A percentile compares a stretch with the other conserved stretches of the same genome.
phyloP scores from a whole-genome alignment of 495 filamentous ascomycete genomes.

The Annulohypoxylon moriforme region DNA sequence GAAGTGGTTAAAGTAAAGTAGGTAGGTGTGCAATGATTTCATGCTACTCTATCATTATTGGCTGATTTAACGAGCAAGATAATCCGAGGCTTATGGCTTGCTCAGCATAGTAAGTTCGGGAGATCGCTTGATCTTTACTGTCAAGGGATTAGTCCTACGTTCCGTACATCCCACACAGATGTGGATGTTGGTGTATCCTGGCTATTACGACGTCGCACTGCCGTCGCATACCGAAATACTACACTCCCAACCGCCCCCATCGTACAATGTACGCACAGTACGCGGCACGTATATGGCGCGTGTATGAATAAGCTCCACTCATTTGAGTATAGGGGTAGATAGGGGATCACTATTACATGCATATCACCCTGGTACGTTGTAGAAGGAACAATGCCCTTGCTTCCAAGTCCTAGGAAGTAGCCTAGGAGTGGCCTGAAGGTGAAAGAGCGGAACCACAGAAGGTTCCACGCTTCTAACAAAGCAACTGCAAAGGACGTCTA shows the following conservation, averaged over 20 bases:
- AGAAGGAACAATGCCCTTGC: constrained; percentile 33
- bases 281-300: background rate
- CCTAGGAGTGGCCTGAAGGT: no score
- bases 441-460: constrained; percentile 13
- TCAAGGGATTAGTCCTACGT: background rate
- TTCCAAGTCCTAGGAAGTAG: constrained; percentile 14
- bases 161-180: background rate
- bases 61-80: background rate
- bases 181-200: background rate
- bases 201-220: background rate
- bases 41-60: background rate
- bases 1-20: background rate
- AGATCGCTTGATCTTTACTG: constrained; percentile 3
- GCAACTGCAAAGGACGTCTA: constrained; percentile 23
- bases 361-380: constrained; percentile 19
- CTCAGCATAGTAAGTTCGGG: constrained; percentile 6
- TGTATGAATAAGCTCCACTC: background rate
- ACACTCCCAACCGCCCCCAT: background rate
- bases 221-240: background rate
- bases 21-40: background rate
- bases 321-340: background rate
- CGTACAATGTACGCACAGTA: no score
- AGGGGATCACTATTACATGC: background rate
- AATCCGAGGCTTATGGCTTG: background rate
- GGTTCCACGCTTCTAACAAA: background rate